Evolutionary conservation across 768 basidiomycete genomes (phyloP), one percentile per base, ranked within the genome.

Genomic region (Podaxis rugospora): DNA sequence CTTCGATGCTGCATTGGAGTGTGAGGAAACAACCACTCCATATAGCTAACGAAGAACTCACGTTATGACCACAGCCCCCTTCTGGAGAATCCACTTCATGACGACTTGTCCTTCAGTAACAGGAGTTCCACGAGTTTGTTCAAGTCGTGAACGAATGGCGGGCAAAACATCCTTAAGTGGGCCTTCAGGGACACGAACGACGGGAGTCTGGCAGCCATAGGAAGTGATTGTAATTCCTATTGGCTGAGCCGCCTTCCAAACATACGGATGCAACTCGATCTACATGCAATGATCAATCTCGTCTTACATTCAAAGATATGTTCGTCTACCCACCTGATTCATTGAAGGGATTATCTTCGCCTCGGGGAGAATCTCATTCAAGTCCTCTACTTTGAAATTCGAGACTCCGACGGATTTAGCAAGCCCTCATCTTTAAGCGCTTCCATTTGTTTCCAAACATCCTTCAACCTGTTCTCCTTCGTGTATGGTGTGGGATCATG

Each of bases 221-320:
- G 85, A 87, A 59, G 85, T 86, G 36, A 82, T 77, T 57, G 85
- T 82, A 64, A 91, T 88, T 14, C 83, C 74, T 39, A 88, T 75
- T 3, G 80, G 80, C 63, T 83, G 79, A 42, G 81, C 81, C 18
- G 81, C 76, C 36, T 83, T 79, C 76, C 84, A 87, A 56, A 89
- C 83, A 68, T 89, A 91, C 10, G 90, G 88, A 68, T 90, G 86
- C 35, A 90, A 74, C 61, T 80, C 79, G 52, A 91, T 86, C 85
- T 90, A 51, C 13, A 18, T n/a, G 36, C 18, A 27, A 16, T 39
- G 14, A 61, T 57, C 28, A 62, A n/a, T 21, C 44, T 35, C 10
- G 14, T 55, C 25, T 21, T 37, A 28, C 9, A 37, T 32, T 4
- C 55, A 13, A 14, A n/a, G 23, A 51, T 16, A n/a, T 50, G 40